Percentiles rank a stretch among this genome's conserved stretches.
These are phyloP conservation scores for Botryobasidium botryosum DNA, from an alignment of 768 basidiomycete genomes.

Conservation along the genomic window DNA sequence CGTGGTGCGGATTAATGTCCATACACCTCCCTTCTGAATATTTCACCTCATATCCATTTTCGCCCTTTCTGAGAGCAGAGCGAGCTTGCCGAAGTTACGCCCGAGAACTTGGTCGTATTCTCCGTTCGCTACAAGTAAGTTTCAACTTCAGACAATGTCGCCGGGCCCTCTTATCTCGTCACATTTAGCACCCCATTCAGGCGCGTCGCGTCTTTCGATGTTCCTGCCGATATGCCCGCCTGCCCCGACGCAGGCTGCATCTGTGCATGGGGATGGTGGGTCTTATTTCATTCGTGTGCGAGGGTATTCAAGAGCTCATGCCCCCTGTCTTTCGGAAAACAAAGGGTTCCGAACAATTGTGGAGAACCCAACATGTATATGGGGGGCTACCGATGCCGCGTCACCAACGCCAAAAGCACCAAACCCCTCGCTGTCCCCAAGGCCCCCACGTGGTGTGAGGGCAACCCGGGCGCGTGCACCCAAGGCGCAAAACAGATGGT, in stretches of 20 bases:
- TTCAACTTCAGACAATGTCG: neutral
- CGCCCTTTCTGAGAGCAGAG: neutral
- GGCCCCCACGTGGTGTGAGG: conserved; percentile 8
- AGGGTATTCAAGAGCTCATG: neutral
- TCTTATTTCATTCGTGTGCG: neutral
- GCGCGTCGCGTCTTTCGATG: neutral
- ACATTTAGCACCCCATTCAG: conserved; percentile 6
- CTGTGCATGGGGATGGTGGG: conserved; percentile 6
- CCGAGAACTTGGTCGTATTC: neutral
- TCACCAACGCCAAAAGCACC: neutral
- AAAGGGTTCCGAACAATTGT: conserved; percentile 4
- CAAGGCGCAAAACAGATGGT: conserved; percentile 7
- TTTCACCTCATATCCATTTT: neutral
- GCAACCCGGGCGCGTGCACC: conserved; percentile 1
- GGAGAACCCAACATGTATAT: conserved; percentile 10
- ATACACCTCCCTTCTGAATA: too few relatives aligned
- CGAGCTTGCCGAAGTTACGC: neutral
- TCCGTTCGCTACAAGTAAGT: neutral
- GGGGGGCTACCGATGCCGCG: conserved; percentile 5
- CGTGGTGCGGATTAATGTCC: neutral
- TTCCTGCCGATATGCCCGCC: conserved; percentile 3
- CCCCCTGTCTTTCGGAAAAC: too few relatives aligned
- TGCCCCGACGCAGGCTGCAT: conserved; percentile 6
- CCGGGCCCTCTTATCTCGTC: neutral
- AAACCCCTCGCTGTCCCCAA: neutral